These are phyloP conservation scores for Termitomyces sp. DNA, from an alignment of 768 basidiomycete species.

Conservation along the genomic window DNA sequence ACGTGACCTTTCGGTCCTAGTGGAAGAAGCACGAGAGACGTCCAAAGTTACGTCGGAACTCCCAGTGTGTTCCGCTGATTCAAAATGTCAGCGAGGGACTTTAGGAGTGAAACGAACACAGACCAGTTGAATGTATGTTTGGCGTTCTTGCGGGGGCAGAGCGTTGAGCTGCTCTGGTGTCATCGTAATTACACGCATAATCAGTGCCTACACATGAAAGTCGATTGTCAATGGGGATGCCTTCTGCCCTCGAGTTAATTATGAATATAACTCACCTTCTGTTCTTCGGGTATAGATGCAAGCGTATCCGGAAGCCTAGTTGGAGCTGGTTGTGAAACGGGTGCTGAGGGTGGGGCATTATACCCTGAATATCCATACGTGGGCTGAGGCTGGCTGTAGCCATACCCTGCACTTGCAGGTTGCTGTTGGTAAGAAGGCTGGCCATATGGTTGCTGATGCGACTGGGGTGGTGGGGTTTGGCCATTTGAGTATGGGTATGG, in stretches of 20 bases:
- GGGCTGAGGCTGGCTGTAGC: slow-evolving; percentile 19
- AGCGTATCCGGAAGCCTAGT: slow-evolving; percentile 45
- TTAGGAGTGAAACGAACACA: slow-evolving; percentile 24
- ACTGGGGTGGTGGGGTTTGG: slow-evolving; percentile 11
- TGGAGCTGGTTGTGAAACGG: slow-evolving; percentile 13
- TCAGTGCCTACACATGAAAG: slow-evolving; percentile 9
- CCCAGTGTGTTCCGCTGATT: slow-evolving; percentile 37
- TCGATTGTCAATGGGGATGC: not conserved
- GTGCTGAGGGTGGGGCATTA: slow-evolving; percentile 18
- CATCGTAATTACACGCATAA: slow-evolving; percentile 38
- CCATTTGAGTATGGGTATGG: slow-evolving; percentile 23
- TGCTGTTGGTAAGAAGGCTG: slow-evolving; percentile 8
- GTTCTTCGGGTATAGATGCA: slow-evolving; percentile 62
- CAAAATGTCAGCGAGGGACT: not conserved
- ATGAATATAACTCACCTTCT: too few relatives aligned
- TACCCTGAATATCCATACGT: slow-evolving; percentile 10
- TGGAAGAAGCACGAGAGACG: not conserved
- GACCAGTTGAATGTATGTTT: slow-evolving; percentile 81
- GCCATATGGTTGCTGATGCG: slow-evolving; percentile 6
- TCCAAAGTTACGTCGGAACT: slow-evolving; percentile 23
- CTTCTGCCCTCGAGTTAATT: not conserved
- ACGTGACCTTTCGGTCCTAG: not conserved
- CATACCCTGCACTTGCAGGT: slow-evolving; percentile 9
- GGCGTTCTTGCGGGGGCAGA: slow-evolving; percentile 69
- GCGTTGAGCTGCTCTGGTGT: slow-evolving; percentile 79